Percentiles rank a stretch among this genome's conserved stretches.
phyloP scores from a whole-genome alignment of 179 eudicot species.

The Beta corolliflora region DNA sequence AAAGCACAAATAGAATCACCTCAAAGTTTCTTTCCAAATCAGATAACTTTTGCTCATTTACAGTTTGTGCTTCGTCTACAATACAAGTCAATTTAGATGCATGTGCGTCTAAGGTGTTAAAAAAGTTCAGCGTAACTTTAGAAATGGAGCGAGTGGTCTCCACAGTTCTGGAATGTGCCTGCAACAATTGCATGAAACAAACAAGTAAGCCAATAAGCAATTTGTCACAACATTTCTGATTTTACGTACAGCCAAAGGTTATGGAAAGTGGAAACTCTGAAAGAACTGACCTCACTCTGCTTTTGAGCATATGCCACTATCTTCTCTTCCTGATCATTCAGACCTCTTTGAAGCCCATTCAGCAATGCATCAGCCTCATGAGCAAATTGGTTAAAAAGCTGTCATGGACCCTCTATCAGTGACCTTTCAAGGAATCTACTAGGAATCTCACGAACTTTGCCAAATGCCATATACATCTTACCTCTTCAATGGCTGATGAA shows the following conservation, averaged over 20 bases:
- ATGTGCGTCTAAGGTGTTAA: constrained; percentile 61
- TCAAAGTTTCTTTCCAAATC: constrained; percentile 78
- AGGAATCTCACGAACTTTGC: not conserved
- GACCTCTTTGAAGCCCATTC: constrained; percentile 73
- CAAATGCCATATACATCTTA: constrained; percentile 23
- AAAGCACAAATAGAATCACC: constrained; percentile 41
- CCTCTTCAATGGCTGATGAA: constrained; percentile 75
- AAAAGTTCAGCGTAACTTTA: constrained; percentile 58
- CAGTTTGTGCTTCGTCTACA: constrained; percentile 68
- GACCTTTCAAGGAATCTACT: not conserved
- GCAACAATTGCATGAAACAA: constrained; percentile 21
- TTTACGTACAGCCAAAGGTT: not conserved
- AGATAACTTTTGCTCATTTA: constrained; percentile 63
- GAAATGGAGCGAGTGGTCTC: constrained; percentile 77
- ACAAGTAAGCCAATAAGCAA: not conserved
- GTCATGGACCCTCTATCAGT: constrained; percentile 29
- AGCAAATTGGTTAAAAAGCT: constrained; percentile 77
- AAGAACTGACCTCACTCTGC: constrained; percentile 67
- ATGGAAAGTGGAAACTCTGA: not conserved
- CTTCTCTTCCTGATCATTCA: constrained; percentile 71
- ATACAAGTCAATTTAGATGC: constrained; percentile 67
- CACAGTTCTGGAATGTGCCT: constrained; percentile 85
- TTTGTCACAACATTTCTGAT: constrained; percentile 1
- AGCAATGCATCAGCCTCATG: constrained; percentile 75
- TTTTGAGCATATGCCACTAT: constrained; percentile 61